Evolutionary conservation across 306 rosid genomes (phyloP), one percentile per base, ranked within the genome.

Genomic region (Rubus parviflorus): DNA sequence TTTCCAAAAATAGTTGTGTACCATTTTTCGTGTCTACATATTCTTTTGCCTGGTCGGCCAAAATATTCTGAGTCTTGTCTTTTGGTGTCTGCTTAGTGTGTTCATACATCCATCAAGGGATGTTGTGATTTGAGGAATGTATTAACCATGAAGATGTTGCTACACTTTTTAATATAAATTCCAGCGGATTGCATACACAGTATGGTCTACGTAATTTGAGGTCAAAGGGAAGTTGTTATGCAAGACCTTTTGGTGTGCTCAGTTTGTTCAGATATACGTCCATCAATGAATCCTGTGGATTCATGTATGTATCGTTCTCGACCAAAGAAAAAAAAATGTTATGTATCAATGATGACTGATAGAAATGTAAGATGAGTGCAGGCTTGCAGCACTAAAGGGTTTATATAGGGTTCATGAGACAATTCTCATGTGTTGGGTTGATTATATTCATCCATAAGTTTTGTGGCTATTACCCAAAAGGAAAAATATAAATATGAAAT

Each of bases 1-100:
- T 75, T 89, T 91, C 83, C 98, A 92, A 72, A 91, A 96, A 90
- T 96, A 86, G 88, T 53, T 48, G 47, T 64, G 4, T 42, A 8
- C 51, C 67, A 37, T 68, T 75, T 51, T 48, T 30, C 68, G 22
- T 38, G 61, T 74, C 46, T 14, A 64, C 41, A 82, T 81, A 76
- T 89, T 73, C 72, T 73, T 71, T 84, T 77, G 72, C 88, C 84
- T 51, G 79, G 83, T 82, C 60, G 74, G 84, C 75, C 60, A 69
- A 68, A 49, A 73, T 25, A 51, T 68, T 68, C 56, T 6, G 65
- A 81, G 77, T 62, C 75, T 57, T 63, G 74, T 83, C 57, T 58
- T 80, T 75, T 68, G 77, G 83, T 69, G 83, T 82, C 88, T 70
- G 43, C n/a, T 68, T 75, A 56, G 53, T 80, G 84, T 83, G 82